Conservation (phyloP, 2,329 filamentous ascomycete genomes). For the Penicillium sp. region DNA sequence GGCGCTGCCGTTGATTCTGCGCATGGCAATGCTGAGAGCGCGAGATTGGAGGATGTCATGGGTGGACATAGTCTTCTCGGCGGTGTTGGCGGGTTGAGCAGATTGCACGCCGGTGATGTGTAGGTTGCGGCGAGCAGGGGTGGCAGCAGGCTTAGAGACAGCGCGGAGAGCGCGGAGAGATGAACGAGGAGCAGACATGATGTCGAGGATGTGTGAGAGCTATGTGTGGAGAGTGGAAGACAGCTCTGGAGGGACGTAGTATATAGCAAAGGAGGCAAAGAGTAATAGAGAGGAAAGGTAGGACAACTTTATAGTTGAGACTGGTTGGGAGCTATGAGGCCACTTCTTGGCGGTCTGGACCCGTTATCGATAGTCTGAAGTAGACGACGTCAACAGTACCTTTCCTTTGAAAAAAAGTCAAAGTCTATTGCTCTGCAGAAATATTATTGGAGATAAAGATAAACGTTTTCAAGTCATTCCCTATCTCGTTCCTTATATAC, state of each 20-base stretch:
- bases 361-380: slow-evolving; percentile 18
- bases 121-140: slow-evolving; percentile 50
- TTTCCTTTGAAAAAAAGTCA: neutral
- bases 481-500: neutral
- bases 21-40: slow-evolving; percentile 58
- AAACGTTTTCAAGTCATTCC: neutral
- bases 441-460: neutral
- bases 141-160: slow-evolving; percentile 42
- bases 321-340: slow-evolving; percentile 30
- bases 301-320: slow-evolving; percentile 19
- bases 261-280: neutral
- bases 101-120: slow-evolving; percentile 64
- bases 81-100: slow-evolving; percentile 52
- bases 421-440: no score
- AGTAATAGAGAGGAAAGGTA: slow-evolving; percentile 10
- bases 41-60: slow-evolving; percentile 56
- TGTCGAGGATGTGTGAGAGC: slow-evolving; percentile 4
- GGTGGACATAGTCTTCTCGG: slow-evolving; percentile 56
- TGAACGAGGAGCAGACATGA: slow-evolving; percentile 49
- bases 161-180: slow-evolving; percentile 49
- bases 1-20: slow-evolving; percentile 48
- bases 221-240: neutral
- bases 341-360: slow-evolving; percentile 25
- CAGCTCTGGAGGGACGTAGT: neutral
- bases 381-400: slow-evolving; percentile 9